Evolutionary conservation across 345 rosid genomes (phyloP).

Genomic region (Pelargonium nanum): DNA sequence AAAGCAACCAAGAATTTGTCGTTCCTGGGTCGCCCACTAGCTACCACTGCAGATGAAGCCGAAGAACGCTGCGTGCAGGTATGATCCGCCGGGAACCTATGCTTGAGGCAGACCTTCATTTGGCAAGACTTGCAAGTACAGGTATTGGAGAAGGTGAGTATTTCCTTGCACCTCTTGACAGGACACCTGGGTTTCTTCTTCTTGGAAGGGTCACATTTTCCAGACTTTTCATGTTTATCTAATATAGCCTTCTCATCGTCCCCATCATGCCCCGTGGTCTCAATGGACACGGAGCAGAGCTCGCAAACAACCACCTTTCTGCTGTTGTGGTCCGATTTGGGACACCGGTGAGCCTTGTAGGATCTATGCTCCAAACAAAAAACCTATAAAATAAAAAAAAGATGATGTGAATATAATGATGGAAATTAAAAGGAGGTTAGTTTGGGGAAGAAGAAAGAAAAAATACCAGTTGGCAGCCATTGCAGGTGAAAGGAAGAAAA

Average conservation of each 20-base stretch:
- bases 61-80: conserved; percentile 27
- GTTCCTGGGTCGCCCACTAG: conserved; percentile 20
- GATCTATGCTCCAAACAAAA: conserved; percentile 73
- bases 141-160: conserved; percentile 54
- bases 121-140: conserved; percentile 60
- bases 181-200: conserved; percentile 58
- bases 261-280: conserved; percentile 39
- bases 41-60: not conserved
- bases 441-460: not conserved
- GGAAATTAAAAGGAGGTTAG: not conserved
- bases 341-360: conserved; percentile 57
- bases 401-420: not conserved
- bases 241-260: conserved; percentile 34
- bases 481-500: conserved; percentile 74
- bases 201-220: conserved; percentile 53
- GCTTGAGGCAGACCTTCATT: conserved; percentile 60
- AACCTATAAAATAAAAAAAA: conserved; percentile 22
- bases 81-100: conserved; percentile 71
- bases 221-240: conserved; percentile 47
- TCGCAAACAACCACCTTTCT: conserved; percentile 61
- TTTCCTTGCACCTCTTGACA: conserved; percentile 57
- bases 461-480: conserved; percentile 52
- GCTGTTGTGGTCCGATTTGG: conserved; percentile 44
- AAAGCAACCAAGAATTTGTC: conserved; percentile 52
- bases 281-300: conserved; percentile 53